These are phyloP conservation scores for Acacia melanoxylon DNA, from an alignment of 306 rosid genomes.

Conservation along the genomic window DNA sequence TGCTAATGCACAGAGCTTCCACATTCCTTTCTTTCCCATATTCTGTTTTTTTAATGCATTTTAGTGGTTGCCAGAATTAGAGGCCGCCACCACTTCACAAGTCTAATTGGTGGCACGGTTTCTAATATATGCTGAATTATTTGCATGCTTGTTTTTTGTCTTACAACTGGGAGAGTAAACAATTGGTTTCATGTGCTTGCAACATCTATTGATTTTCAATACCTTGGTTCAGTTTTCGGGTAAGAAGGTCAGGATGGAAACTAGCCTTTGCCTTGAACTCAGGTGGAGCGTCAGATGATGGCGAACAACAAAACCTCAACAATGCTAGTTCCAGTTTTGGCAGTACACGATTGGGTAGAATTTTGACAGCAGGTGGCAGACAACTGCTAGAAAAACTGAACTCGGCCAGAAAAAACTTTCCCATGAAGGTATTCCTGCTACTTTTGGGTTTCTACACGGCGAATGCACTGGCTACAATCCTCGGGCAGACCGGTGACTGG, in stretches of 20 bases:
- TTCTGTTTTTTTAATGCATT: not conserved
- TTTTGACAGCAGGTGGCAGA: slow-evolving; percentile 78
- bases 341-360: slow-evolving; percentile 88
- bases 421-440: slow-evolving; percentile 84
- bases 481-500: slow-evolving; percentile 98
- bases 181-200: slow-evolving; percentile 14
- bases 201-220: slow-evolving; percentile 32
- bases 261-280: slow-evolving; percentile 83
- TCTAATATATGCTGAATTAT: slow-evolving; percentile 2
- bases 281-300: slow-evolving; percentile 66
- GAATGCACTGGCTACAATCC: slow-evolving; percentile 93
- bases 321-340: slow-evolving; percentile 62
- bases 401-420: slow-evolving; percentile 79
- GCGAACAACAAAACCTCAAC: slow-evolving; percentile 58
- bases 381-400: slow-evolving; percentile 82
- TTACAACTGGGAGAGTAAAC: not conserved
- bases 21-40: slow-evolving; percentile 5
- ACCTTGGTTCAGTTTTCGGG: slow-evolving; percentile 53
- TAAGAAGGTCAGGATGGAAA: slow-evolving; percentile 56
- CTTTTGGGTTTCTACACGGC: slow-evolving; percentile 99
- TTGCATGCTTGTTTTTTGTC: slow-evolving; percentile 2
- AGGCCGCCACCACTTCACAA: not conserved
- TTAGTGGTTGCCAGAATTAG: slow-evolving; percentile 17
- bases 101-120: slow-evolving; percentile 16
- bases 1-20: not conserved